These are phyloP conservation scores for Bretziella fagacearum DNA, from an alignment of 2,329 filamentous ascomycete genomes.

Conservation along the genomic window DNA sequence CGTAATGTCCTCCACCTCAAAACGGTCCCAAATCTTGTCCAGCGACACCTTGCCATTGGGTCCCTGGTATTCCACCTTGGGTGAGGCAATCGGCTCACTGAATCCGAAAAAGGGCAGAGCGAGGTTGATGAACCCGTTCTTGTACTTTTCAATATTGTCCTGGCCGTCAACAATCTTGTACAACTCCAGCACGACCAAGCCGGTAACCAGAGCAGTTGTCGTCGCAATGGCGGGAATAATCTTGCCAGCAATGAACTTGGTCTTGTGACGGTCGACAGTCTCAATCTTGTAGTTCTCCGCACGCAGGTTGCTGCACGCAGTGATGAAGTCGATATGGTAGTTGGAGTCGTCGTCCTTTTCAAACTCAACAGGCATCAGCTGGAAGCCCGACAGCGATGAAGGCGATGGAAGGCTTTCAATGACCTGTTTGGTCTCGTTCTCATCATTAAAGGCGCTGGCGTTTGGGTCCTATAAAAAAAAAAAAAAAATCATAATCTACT, in stretches of 20 bases:
- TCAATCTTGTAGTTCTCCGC: constrained; percentile 97
- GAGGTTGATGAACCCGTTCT: constrained; percentile 96
- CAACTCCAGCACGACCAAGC: constrained; percentile 77
- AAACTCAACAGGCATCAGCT: constrained; percentile 82
- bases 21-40: constrained; percentile 96
- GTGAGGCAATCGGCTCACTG: constrained; percentile 86
- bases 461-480: constrained; percentile 52
- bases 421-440: constrained; percentile 58
- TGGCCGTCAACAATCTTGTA: constrained; percentile 97
- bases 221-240: constrained; percentile 98
- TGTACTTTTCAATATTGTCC: constrained; percentile 93
- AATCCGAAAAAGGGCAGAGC: constrained; percentile 96
- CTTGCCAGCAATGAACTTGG: constrained; percentile 98
- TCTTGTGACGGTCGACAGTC: constrained; percentile 85
- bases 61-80: constrained; percentile 78
- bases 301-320: constrained; percentile 85
- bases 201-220: constrained; percentile 87
- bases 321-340: constrained; percentile 98
- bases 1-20: constrained; percentile 76
- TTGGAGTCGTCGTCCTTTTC: constrained; percentile 98
- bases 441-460: constrained; percentile 52
- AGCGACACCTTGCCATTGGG: constrained; percentile 64
- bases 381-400: constrained; percentile 70
- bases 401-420: constrained; percentile 57
- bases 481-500: constrained; percentile 20